These are phyloP conservation scores for Phialemonium atrogriseum DNA, from an alignment of 2,329 filamentous ascomycete species.

Conservation along the genomic window DNA sequence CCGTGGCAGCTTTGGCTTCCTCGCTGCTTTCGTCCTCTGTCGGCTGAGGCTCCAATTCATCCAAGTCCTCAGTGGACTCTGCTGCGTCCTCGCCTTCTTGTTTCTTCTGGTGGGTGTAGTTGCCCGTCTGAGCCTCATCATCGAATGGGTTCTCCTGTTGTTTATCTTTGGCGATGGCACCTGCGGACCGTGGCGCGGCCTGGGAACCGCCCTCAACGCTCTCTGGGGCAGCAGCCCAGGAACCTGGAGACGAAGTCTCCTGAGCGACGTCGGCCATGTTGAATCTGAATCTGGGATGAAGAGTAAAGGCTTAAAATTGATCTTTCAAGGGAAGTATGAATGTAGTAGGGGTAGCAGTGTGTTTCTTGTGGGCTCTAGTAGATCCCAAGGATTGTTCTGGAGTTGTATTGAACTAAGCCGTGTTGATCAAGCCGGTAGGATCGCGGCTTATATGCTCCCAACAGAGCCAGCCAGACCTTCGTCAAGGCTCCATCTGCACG, in stretches of 20 bases:
- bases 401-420: too few species aligned
- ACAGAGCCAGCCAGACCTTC: too few species aligned
- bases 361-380: too few species aligned
- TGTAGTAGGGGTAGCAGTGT: too few species aligned
- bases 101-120: constrained; percentile 12
- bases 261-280: constrained; percentile 15
- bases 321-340: too few species aligned
- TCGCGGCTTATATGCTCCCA: too few species aligned
- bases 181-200: constrained; percentile 10
- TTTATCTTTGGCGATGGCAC: constrained; percentile 14
- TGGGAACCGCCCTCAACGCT: constrained; percentile 9
- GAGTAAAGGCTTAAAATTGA: too few species aligned
- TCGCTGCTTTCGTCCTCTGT: constrained; percentile 5
- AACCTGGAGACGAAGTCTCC: constrained; percentile 11
- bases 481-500: too few species aligned
- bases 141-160: constrained; percentile 7
- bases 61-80: constrained; percentile 12
- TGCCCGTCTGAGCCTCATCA: constrained; percentile 19
- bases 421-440: too few species aligned
- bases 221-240: constrained; percentile 10
- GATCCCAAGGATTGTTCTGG: too few species aligned
- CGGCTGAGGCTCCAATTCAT: too few species aligned
- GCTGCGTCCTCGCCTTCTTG: constrained; percentile 12
- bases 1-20: constrained; percentile 7
- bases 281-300: too few species aligned